Base-by-base conservation (phyloP, 768 basidiomycete genomes). In the Tubosaeta sp. region DNA sequence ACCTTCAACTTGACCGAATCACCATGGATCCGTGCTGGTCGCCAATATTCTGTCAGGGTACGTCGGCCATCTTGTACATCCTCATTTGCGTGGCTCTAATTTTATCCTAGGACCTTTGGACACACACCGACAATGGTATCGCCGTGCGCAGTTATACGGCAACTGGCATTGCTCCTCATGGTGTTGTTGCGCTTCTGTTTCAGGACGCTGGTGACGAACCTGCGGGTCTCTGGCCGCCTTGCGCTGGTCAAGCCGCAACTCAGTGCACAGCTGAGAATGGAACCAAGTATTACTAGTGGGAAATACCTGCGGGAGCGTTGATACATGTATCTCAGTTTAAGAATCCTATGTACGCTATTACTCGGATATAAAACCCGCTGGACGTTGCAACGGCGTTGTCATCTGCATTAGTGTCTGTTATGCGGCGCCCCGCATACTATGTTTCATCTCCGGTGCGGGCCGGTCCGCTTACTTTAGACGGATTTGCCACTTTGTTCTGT, bases 161-260 rank as follows among this genome's bases (percentile, higher is more conserved):
- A 2, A 50, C 59, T 3, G 64, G 60, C n/a, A 78, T 87, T 4
- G 79, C 81, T 7, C 61, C 82, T 4, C 86, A 87, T 56, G 83
- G 85, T 3, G 84, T 86, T 34, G 78, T 78, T 19, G 86, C 84
- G 19, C 65, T 88, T 4, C 65, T 88, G 35, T 63, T 88, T 54
- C 77, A 74, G 46, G 86, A 88, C 56, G 81, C 78, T 10, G 85
- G 86, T 6, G 74, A 86, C 48, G 86, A 87, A 64, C 85, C 86
- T n/a, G 68, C 56, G 33, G 83, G 78, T 11, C 72, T 78, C 2
- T 67, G 68, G 53, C 85, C 84, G 1, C 74, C 73, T 16, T 87
- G 86, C 60, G 76, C 76, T 54, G 68, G 68, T 42, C 43, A 58
- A 32, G 73, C 72, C 26, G 63, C 62, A 51, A 70, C 74, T 22